Evolutionary conservation across 495 filamentous ascomycete genomes (phyloP).

Genomic region (Aspergillus steynii): DNA sequence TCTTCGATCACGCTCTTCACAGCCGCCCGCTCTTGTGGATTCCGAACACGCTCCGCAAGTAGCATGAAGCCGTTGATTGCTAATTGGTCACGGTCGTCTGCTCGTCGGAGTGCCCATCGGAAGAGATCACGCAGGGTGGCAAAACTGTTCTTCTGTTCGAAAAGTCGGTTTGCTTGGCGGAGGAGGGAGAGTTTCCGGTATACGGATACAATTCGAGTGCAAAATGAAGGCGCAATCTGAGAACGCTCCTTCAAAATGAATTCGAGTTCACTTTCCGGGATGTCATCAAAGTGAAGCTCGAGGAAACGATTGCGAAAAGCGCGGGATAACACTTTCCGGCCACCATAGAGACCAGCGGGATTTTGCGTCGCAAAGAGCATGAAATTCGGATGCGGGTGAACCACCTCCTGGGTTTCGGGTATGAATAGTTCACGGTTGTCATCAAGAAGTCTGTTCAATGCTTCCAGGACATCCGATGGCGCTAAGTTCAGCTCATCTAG

Average conservation of each 20-base stretch:
- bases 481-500: conserved; percentile 96
- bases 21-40: conserved; percentile 76
- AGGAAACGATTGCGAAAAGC: conserved; percentile 97
- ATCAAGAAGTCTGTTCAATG: conserved; percentile 89
- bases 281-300: conserved; percentile 97
- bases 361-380: conserved; percentile 99
- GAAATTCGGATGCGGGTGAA: conserved; percentile 89
- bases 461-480: conserved; percentile 94
- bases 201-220: conserved; percentile 84
- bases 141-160: conserved; percentile 97
- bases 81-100: conserved; percentile 82
- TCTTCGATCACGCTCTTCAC: conserved; percentile 89
- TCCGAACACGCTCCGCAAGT: conserved; percentile 90
- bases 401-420: conserved; percentile 92
- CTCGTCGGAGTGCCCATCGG: conserved; percentile 87
- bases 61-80: conserved; percentile 95
- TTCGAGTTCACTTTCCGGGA: conserved; percentile 92
- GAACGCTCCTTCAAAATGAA: conserved; percentile 86
- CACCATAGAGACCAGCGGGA: conserved; percentile 92
- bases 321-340: conserved; percentile 86
- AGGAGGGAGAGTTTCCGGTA: conserved; percentile 88
- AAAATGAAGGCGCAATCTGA: conserved; percentile 88
- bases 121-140: conserved; percentile 96
- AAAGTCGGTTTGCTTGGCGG: conserved; percentile 84
- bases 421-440: conserved; percentile 98